Percentiles rank a stretch among this genome's conserved stretches.
phyloP scores from a whole-genome alignment of 371 early-diverging fungal genomes.

The Mucor circinelloides region DNA sequence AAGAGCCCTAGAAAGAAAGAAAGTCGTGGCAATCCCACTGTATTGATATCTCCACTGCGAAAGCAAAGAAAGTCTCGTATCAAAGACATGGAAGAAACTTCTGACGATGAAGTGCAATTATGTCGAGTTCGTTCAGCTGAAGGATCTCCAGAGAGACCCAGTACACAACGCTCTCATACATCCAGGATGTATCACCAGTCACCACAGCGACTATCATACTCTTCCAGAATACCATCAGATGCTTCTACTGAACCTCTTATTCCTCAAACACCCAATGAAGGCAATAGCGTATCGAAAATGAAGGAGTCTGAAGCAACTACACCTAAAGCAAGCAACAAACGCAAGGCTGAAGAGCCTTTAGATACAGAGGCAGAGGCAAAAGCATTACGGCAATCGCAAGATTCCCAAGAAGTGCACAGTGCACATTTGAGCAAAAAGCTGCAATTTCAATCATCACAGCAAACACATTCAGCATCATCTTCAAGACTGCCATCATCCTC shows the following conservation, averaged over 20 bases:
- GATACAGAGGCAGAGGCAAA: not conserved
- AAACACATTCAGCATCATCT: not conserved
- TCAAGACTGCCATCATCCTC: constrained; percentile 8
- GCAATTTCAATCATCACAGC: not conserved
- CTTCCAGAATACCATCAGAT: not conserved
- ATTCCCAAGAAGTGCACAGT: not conserved
- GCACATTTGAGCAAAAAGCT: no score
- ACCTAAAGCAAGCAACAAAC: not conserved
- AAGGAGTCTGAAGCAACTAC: not conserved
- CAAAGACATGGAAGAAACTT: not conserved
- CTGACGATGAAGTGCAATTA: not conserved
- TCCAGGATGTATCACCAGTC: not conserved
- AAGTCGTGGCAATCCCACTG: not conserved
- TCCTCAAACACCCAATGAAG: not conserved
- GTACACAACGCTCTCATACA: not conserved
- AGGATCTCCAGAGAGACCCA: not conserved
- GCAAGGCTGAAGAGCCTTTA: not conserved
- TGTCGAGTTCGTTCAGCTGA: not conserved
- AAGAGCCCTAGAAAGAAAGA: not conserved
- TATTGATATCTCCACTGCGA: not conserved
- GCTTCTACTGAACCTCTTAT: not conserved
- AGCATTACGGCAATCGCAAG: not conserved
- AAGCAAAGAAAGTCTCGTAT: not conserved
- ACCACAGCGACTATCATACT: not conserved
- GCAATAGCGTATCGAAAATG: not conserved